Evolutionary conservation across 495 filamentous ascomycete genomes (phyloP), one percentile per base, ranked within the genome.

Genomic region (Annulohypoxylon moriforme): DNA sequence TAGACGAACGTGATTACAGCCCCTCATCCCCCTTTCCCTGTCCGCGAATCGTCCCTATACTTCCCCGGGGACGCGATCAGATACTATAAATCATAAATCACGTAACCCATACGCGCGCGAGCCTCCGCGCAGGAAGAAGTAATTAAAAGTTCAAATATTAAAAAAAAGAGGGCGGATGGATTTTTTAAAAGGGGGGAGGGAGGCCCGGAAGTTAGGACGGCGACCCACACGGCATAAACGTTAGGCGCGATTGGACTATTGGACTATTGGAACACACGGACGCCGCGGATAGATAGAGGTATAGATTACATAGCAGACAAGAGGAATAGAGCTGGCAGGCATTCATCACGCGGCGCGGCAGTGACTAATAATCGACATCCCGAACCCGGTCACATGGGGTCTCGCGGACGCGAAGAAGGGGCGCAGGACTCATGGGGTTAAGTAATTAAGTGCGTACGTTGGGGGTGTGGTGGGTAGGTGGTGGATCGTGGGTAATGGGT

Each of bases 351-450:
- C 50, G 69, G 52, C 64, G 55, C 38, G 50, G 25, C 16, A 58
- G 55, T 68, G 68, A 73, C 61, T 73, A 73, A 73, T 64, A 63
- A 13, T 47, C 47, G 50, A 33, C 53, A 47, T 64, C 29, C 64
- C 66, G 47, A 73, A 69, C 60, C 25, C 49, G 66, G 47, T 73
- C 71, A 73, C 71, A 73, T 73, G 71, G 65, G 18, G 55, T 62
- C 61, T 53, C 66, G 62, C 44, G 56, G 61, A 69, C 71, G 71
- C 71, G 71, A 66, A 42, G 49, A 64, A 24, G 57, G 66, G 71
- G 71, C 66, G 71, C 66, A 64, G 60, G 44, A n/a, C 22, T n/a
- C 52, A 57, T 57, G 52, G 52, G 50, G 64, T 29, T 55, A 31
- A 18, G 50, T 52, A 22, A 33, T 55, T 55, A 55, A 33, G 57